Percentiles rank a stretch among this genome's conserved stretches.
These are phyloP conservation scores for Arabidopsis hybrid DNA, from an alignment of 441 rosid genomes.

Conservation along the genomic window DNA sequence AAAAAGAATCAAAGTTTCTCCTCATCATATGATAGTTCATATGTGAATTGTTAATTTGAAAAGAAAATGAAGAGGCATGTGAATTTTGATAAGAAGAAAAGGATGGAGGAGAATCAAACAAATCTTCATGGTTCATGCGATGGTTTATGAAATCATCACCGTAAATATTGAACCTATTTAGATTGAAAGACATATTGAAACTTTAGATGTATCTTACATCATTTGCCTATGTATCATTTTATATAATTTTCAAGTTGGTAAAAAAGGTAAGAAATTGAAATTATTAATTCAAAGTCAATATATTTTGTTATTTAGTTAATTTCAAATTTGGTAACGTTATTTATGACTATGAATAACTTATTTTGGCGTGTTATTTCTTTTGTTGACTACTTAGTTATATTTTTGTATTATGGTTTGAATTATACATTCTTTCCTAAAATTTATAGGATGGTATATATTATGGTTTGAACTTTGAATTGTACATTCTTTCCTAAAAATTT, in stretches of 20 bases:
- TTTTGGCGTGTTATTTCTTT: neutral
- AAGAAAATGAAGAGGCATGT: neutral
- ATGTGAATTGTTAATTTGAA: neutral
- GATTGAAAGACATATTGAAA: conserved; percentile 18
- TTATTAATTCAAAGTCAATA: neutral
- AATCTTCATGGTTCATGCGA: conserved; percentile 5
- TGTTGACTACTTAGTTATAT: neutral
- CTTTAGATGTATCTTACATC: neutral
- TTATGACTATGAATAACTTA: neutral
- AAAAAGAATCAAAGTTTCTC: conserved; percentile 5
- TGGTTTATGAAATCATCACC: neutral
- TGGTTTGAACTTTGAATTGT: neutral
- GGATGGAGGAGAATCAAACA: conserved; percentile 12
- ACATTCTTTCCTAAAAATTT: neutral
- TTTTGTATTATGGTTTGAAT: neutral
- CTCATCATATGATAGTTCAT: neutral
- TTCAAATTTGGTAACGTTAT: neutral
- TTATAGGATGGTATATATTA: neutral
- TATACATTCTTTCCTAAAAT: neutral
- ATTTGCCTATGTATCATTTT: neutral
- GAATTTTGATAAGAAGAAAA: conserved; percentile 17
- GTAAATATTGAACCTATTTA: conserved; percentile 4
- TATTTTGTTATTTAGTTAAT: neutral
- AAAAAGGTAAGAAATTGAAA: neutral
- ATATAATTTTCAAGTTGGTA: neutral